Evolutionary conservation across 1,139 yeast genomes (phyloP), one percentile per base, ranked within the genome.

Genomic region (Pichia sp.): DNA sequence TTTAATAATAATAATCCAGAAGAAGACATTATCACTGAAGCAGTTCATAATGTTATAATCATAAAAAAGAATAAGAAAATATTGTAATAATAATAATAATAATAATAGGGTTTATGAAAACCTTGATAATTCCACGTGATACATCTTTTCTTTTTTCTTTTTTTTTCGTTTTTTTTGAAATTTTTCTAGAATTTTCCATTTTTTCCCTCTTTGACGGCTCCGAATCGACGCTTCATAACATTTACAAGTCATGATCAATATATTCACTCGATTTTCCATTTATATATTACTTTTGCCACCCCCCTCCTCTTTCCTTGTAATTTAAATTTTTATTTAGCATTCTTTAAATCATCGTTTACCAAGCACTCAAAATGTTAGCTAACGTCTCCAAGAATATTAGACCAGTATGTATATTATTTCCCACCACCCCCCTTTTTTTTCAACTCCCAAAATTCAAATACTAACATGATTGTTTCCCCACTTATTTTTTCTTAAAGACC

Each of bases 321-420:
- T 32, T 22, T 23, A n/a, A 22, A 22, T 32, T 6, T 1, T n/a
- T n/a, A 6, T 1, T 6, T 32, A 10, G 22, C 6, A 26, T 22
- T 32, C 25, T 7, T 23, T 32, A 7, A 11, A 3, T 23, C 22
- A 16, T 5, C 30, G 12, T 16, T 9, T 6, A 11, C 22, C 9
- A 16, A 16, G 16, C 16, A 12, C 35, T 8, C 16, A 40, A 22
- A 12, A 60, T 60, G 64, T 54, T 60, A 48, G 60, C 63, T 39
- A 55, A 48, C 48, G 63, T 58, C 35, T 57, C 63, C 37, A 61
- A 60, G 55, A 58, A 57, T 50, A 50, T 60, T 50, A 60, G 56
- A 56, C 47, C 55, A 34, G 61, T 57, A 55, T 44, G 61, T 57
- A 42, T 30, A 11, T 9, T 12, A 24, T 7, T 10, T 31, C 20